phyloP scores from a whole-genome alignment of 257 asterid species.

The Osmanthus fragrans region DNA sequence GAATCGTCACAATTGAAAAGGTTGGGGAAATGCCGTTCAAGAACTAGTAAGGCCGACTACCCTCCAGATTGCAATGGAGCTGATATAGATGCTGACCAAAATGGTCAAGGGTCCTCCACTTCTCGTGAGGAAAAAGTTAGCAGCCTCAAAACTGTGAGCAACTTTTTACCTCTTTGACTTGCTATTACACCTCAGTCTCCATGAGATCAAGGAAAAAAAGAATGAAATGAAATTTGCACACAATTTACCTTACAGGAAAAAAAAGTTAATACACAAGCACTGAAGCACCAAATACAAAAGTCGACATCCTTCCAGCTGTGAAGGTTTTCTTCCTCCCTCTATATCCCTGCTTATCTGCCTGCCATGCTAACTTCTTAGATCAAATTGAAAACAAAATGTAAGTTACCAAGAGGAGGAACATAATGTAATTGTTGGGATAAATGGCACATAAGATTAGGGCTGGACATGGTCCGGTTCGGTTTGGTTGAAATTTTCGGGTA shows the following conservation, averaged over 20 bases:
- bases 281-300: not conserved
- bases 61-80: slow-evolving; percentile 70
- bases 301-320: slow-evolving; percentile 17
- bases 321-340: not conserved
- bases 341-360: slow-evolving; percentile 7
- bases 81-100: slow-evolving; percentile 81
- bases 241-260: not conserved
- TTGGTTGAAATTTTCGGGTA: no score
- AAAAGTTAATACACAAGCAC: not conserved
- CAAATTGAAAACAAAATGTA: not conserved
- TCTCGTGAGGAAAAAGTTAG: slow-evolving; percentile 97
- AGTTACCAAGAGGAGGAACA: not conserved
- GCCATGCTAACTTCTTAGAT: not conserved
- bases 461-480: no score
- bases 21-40: slow-evolving; percentile 64
- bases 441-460: not conserved
- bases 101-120: slow-evolving; percentile 65
- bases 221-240: not conserved
- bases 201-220: not conserved
- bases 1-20: slow-evolving; percentile 66
- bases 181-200: slow-evolving; percentile 10
- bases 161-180: slow-evolving; percentile 12
- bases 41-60: slow-evolving; percentile 59
- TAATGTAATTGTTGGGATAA: not conserved
- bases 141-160: slow-evolving; percentile 94